Percentiles rank a stretch among this genome's conserved stretches.
Conservation (phyloP, 768 basidiomycete genomes). For the Mycena albidolilacea region DNA sequence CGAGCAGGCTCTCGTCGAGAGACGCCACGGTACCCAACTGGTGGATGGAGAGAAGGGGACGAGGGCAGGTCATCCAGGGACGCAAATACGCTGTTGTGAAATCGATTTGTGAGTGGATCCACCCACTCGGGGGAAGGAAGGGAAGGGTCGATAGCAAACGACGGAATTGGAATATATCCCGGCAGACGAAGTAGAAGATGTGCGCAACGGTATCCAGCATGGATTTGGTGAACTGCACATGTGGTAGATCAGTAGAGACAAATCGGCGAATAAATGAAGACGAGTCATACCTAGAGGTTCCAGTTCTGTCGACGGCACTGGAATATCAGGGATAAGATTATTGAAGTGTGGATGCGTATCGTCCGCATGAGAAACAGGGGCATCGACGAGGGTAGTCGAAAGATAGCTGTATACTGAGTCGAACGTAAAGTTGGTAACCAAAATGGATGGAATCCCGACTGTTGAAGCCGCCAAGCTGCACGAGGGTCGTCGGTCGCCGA, state of each 20-base stretch:
- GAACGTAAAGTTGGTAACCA: conserved; percentile 89
- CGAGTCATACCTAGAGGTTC: conserved; percentile 57
- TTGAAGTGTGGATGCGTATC: conserved; percentile 40
- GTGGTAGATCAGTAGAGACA: background rate
- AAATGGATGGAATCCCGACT: conserved; percentile 75
- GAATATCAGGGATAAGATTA: conserved; percentile 64
- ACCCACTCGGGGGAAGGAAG: conserved; percentile 80
- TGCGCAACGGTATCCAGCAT: conserved; percentile 77
- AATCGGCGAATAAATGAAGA: background rate
- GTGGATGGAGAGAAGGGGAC: conserved; percentile 54
- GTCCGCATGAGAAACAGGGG: conserved; percentile 40
- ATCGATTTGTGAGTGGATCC: conserved; percentile 59
- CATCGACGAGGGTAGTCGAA: conserved; percentile 68
- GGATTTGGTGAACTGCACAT: conserved; percentile 67
- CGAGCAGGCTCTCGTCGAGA: conserved; percentile 50
- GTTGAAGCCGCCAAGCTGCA: conserved; percentile 75
- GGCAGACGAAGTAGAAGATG: conserved; percentile 80
- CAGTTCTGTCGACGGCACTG: conserved; percentile 65
- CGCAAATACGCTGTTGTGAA: conserved; percentile 61
- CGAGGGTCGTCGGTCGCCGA: background rate
- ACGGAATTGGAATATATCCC: conserved; percentile 83
- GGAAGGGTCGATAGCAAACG: conserved; percentile 66
- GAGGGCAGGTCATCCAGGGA: conserved; percentile 54
- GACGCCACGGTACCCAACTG: conserved; percentile 53
- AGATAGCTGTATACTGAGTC: conserved; percentile 88